Base-by-base conservation (phyloP, 805 yeast genomes). In the Pichia gijzeniarum region DNA sequence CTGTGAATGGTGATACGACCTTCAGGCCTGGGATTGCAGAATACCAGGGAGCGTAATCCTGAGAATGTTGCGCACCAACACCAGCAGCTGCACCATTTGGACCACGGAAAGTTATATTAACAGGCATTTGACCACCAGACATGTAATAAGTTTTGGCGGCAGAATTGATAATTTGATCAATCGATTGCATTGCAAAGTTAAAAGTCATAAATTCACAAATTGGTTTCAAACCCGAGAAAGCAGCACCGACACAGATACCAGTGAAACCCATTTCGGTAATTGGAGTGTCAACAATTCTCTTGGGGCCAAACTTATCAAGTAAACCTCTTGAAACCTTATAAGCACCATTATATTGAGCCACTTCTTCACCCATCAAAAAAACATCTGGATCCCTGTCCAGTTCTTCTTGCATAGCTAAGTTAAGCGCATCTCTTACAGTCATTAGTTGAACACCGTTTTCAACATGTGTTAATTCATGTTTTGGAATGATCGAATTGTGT, bases 1-100 rank as follows among this genome's bases (percentile, higher is more conserved):
- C 85, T 44, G 93, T 80, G 74, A 82, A 93, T 44, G 99, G 99
- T 38, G 95, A 87, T 41, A 93, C 71, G 35, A 93, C 99, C 76
- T 93, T 93, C 67, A 93, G 77, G 67, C 99, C 99, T 50, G 99
- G 99, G 59, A 93, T 89, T 43, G 95, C 74, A 55, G 96, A 98
- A 72, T 93, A 93, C 99, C 99, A 93, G 44, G 96, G 89, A 46
- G 96, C 77, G 69, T 80, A 93, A 72, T 89, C 95, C 73, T 93
- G 99, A 22, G 99, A 93, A 73, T 93, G 99, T 73, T 93, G 99
- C 48, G 99, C 99, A 59, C 80, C 99, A 58, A 93, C 99, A 79
- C 98, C 98, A 41, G 97, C 97, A 57, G 99, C 96, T 41, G 99
- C 96, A 71, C 99, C 99, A 70, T 93, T 93, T 51, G 99, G 98